Percentiles rank a stretch among this genome's conserved stretches.
These are phyloP conservation scores for Xylariaceae sp. DNA, from an alignment of 2,329 filamentous ascomycete genomes.

Conservation along the genomic window DNA sequence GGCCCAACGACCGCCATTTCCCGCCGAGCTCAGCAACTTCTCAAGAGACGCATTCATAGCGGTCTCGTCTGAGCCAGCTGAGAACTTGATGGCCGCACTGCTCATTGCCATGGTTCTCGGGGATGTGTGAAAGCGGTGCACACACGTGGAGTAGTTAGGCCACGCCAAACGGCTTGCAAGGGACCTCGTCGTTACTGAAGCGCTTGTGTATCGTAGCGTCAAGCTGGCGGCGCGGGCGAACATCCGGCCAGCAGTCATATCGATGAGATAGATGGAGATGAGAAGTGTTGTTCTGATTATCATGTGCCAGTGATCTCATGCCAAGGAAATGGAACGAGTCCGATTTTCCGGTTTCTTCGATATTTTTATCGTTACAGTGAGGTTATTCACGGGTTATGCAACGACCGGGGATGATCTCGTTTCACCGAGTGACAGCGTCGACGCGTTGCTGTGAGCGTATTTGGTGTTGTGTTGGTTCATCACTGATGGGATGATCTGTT, in stretches of 20 bases:
- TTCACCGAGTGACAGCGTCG: too few species aligned
- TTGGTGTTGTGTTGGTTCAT: too few species aligned
- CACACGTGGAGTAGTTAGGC: conserved; percentile 4
- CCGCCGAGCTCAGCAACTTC: conserved; percentile 31
- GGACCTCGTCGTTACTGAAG: conserved; percentile 5
- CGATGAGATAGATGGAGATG: neutral
- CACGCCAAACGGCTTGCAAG: neutral
- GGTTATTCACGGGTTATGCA: neutral
- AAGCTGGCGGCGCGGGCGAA: conserved; percentile 10
- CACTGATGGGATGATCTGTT: too few species aligned
- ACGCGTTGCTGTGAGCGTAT: too few species aligned
- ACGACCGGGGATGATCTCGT: too few species aligned
- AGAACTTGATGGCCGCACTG: conserved; percentile 34
- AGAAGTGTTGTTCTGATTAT: neutral
- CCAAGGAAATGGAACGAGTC: neutral
- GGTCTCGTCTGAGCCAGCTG: conserved; percentile 41
- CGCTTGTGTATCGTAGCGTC: conserved; percentile 7
- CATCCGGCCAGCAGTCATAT: conserved; percentile 11
- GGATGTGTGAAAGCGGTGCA: conserved; percentile 15
- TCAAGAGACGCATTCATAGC: conserved; percentile 35
- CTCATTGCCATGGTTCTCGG: conserved; percentile 7
- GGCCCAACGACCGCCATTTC: conserved; percentile 42
- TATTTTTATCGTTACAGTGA: neutral
- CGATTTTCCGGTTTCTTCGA: neutral
- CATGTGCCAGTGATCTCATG: neutral